phyloP scores from a whole-genome alignment of 2,329 filamentous ascomycete species.

The Daldinia sp. region DNA sequence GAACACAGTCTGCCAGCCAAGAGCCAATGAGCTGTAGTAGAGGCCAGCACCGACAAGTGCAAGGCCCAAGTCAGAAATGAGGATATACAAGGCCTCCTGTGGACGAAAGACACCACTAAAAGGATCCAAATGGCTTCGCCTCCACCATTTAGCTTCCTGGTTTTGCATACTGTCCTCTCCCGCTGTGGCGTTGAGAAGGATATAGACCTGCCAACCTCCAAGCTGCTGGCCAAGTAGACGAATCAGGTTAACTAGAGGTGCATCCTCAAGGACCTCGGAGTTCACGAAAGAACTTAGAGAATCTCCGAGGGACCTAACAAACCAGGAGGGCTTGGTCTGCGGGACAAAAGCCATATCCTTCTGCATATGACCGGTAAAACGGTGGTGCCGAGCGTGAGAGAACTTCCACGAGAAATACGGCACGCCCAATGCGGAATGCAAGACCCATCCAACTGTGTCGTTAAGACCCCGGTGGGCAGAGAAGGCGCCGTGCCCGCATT shows the following conservation, averaged over 20 bases:
- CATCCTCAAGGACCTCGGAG: constrained; percentile 71
- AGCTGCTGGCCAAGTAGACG: constrained; percentile 72
- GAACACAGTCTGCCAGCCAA: constrained; percentile 69
- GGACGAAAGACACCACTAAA: constrained; percentile 70
- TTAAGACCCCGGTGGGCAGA: constrained; percentile 69
- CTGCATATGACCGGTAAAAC: constrained; percentile 74
- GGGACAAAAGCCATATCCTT: constrained; percentile 76
- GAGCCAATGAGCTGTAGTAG: constrained; percentile 63
- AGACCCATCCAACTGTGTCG: constrained; percentile 70
- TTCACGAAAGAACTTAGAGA: constrained; percentile 56
- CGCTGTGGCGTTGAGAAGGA: constrained; percentile 69
- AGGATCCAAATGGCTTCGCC: constrained; percentile 71
- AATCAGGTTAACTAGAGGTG: constrained; percentile 67
- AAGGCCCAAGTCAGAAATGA: constrained; percentile 71
- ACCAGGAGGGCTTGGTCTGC: constrained; percentile 56
- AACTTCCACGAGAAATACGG: constrained; percentile 82
- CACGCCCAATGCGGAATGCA: constrained; percentile 75
- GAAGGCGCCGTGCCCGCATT: constrained; percentile 78
- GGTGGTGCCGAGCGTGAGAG: constrained; percentile 77
- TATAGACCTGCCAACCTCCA: constrained; percentile 73
- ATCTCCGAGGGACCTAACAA: constrained; percentile 46
- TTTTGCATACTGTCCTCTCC: constrained; percentile 63
- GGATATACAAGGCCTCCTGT: constrained; percentile 67
- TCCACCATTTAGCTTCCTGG: constrained; percentile 56
- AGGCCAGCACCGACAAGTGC: constrained; percentile 63